Percentiles rank a stretch among this genome's conserved stretches.
These are phyloP conservation scores for Voacanga thouarsii DNA, from an alignment of 257 asterid genomes.

Conservation along the genomic window DNA sequence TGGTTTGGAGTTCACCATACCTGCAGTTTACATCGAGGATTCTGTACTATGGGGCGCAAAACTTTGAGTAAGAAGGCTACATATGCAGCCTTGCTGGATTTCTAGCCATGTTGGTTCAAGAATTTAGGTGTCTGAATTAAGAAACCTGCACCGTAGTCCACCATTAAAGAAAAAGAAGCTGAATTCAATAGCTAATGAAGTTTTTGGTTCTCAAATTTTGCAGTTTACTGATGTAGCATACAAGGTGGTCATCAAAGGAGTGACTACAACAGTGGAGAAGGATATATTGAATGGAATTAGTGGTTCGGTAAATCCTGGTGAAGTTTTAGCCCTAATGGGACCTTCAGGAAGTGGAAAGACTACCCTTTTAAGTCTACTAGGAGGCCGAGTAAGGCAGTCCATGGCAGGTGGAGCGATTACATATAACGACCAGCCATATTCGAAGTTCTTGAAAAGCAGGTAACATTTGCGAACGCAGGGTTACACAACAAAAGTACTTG, in stretches of 20 bases:
- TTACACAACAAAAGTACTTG: neutral
- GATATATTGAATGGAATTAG: slow-evolving; percentile 72
- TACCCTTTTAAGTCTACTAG: slow-evolving; percentile 70
- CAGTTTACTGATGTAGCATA: slow-evolving; percentile 86
- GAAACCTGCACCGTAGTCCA: neutral
- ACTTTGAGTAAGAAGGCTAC: neutral
- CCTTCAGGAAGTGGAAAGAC: slow-evolving; percentile 99
- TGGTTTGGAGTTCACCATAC: slow-evolving; percentile 1
- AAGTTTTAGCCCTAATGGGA: slow-evolving; percentile 94
- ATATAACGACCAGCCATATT: slow-evolving; percentile 73
- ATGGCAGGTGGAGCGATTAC: slow-evolving; percentile 59
- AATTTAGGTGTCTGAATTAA: neutral
- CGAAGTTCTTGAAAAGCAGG: slow-evolving; percentile 86
- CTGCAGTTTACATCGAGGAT: slow-evolving; percentile 2
- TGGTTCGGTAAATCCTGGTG: slow-evolving; percentile 88
- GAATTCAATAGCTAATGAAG: neutral
- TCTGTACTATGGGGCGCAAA: slow-evolving; percentile 11
- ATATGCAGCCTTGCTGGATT: neutral
- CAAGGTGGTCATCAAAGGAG: slow-evolving; percentile 72
- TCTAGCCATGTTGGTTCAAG: neutral
- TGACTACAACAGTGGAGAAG: slow-evolving; percentile 67
- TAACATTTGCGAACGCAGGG: slow-evolving; percentile 13
- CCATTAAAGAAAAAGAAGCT: neutral
- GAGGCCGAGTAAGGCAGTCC: slow-evolving; percentile 65
- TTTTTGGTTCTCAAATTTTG: slow-evolving; percentile 23